Base-by-base conservation (phyloP, 306 rosid genomes). In the Urtica urens region DNA sequence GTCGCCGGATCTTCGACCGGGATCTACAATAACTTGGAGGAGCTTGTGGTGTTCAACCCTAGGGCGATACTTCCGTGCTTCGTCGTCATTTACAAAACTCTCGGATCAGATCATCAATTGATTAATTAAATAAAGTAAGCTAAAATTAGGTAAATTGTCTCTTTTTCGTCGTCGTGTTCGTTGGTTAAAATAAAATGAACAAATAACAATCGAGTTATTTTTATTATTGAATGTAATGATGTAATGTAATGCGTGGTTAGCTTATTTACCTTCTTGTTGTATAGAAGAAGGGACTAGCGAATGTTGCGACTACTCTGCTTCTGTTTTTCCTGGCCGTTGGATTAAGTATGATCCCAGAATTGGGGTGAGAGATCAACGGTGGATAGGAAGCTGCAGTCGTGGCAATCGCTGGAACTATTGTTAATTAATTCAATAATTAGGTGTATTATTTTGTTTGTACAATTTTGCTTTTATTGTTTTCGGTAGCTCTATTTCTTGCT, bases 41-140 rank as follows among this genome's bases (percentile, higher is more conserved):
- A 90, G 50, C 49, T 90, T 19, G 38, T 68, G 1, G 80, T 90
- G 50, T 79, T 79, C 54, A 90, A 85, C 38, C 86, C 95, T 1
- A 86, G 55, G 66, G 99, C 99, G 24, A 85, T 90, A 27, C 93
- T 82, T 46, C 94, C 96, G 48, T 90, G 99, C 57, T 90, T 90
- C 50, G 95, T 90, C 1, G 99, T 90, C 0, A 71, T 90, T 53
- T 90, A 90, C 71, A 68, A 73, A 35, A 87, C 82, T 1, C 48
- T 66, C 8, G 59, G 76, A 20, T 67, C 62, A n/a, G n/a, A n/a
- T n/a, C n/a, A n/a, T n/a, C n/a, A n/a, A n/a, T n/a, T n/a, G n/a
- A n/a, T n/a, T n/a, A n/a, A n/a, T n/a, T n/a, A n/a, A n/a, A n/a
- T n/a, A n/a, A n/a, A n/a, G n/a, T n/a, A n/a, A n/a, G n/a, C n/a